Conservation (phyloP, 2,329 filamentous ascomycete genomes). For the Botryosphaeria dothidea region DNA sequence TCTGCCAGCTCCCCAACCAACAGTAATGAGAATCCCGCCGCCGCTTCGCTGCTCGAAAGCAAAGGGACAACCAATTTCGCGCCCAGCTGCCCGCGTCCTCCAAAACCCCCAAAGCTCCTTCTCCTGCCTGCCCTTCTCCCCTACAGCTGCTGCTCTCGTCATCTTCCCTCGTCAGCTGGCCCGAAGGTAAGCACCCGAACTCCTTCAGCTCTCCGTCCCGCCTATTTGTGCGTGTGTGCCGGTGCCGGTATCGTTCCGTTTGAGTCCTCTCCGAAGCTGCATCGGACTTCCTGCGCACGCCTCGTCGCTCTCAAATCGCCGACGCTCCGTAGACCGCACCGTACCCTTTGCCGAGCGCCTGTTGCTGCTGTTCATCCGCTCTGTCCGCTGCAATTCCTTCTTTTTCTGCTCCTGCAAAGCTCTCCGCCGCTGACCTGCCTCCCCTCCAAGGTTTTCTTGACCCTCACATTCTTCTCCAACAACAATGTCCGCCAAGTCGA, state of each 20-base stretch:
- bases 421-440: background rate
- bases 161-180: background rate
- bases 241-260: background rate
- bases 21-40: background rate
- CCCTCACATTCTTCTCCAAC: slow-evolving; percentile 18
- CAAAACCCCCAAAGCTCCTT: background rate
- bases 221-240: background rate
- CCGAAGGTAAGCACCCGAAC: background rate
- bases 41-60: background rate
- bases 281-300: background rate
- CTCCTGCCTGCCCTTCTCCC: background rate
- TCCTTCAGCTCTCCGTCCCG: background rate
- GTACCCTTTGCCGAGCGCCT: background rate
- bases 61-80: background rate
- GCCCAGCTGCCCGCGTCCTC: background rate
- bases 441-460: background rate
- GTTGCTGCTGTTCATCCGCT: background rate
- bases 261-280: background rate
- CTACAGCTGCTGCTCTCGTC: background rate
- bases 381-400: slow-evolving; percentile 1
- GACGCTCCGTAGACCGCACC: background rate
- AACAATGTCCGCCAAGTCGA: slow-evolving; percentile 92
- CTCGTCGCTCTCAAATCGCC: background rate
- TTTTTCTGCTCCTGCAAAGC: background rate
- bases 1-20: background rate